A percentile compares a stretch with the other conserved stretches of the same genome.
These are phyloP conservation scores for Fraxinus dipetala DNA, from an alignment of 305 asterid species.

Conservation along the genomic window DNA sequence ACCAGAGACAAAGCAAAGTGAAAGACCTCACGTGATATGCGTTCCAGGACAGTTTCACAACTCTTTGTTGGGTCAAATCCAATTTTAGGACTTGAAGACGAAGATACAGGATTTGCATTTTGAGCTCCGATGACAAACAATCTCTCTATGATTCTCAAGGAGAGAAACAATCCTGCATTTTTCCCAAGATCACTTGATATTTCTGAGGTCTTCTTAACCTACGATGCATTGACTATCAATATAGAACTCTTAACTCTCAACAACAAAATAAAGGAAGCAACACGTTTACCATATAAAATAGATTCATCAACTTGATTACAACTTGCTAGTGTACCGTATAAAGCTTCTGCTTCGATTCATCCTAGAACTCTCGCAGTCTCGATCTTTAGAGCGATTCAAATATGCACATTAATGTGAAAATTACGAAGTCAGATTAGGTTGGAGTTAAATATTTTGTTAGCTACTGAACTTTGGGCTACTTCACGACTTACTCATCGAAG, in stretches of 20 bases:
- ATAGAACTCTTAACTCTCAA: slow-evolving; percentile 20
- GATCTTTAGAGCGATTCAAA: too few species aligned
- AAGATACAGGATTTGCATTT: slow-evolving; percentile 26
- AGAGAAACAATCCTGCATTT: slow-evolving; percentile 44
- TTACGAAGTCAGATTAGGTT: too few species aligned
- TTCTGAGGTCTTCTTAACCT: slow-evolving; percentile 48
- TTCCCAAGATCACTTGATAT: slow-evolving; percentile 29
- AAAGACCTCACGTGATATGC: slow-evolving; percentile 41
- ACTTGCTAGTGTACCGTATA: slow-evolving; percentile 31
- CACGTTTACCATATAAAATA: slow-evolving; percentile 45
- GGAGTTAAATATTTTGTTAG: too few species aligned
- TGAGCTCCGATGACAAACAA: slow-evolving; percentile 27
- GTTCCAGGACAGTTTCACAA: slow-evolving; percentile 48
- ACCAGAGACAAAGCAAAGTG: slow-evolving; percentile 9
- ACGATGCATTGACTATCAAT: slow-evolving; percentile 27
- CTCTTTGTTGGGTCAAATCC: slow-evolving; percentile 41
- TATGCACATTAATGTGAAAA: too few species aligned
- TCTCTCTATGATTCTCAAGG: slow-evolving; percentile 49
- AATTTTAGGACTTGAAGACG: slow-evolving; percentile 27
- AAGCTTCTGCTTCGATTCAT: too few species aligned
- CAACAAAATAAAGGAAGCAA: slow-evolving; percentile 6
- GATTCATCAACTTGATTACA: slow-evolving; percentile 36
- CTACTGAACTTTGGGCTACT: too few species aligned
- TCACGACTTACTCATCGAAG: too few species aligned
- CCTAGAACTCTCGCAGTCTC: too few species aligned